Base-by-base conservation (phyloP, 768 basidiomycete genomes). In the Naganishia vishniacii region DNA sequence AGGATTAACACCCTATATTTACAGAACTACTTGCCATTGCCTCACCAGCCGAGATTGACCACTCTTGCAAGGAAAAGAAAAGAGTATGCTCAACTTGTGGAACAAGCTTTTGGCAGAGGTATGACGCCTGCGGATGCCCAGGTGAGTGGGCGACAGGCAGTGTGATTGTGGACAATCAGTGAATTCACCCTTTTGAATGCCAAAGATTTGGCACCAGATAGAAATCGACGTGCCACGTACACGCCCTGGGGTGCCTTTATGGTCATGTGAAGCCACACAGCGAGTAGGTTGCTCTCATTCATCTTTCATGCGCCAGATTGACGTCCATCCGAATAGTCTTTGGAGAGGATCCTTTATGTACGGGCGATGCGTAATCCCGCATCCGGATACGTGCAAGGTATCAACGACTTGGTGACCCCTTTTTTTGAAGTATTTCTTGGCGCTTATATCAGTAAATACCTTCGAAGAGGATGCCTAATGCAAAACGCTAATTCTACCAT, bases 321-420 rank as follows among this genome's bases (percentile, higher is more conserved):
- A 44, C n/a, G 11, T 15, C 5, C n/a, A 44, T 44, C n/a, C 26
- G 16, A 25, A 7, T 78, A 94, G 91, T 86, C 89, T 71, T 80
- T 99, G 42, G 95, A 98, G 78, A 83, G 92, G 56, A 91, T 99
- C 65, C 80, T 99, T 32, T 99, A 98, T 70, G 93, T 99, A 18
- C 98, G 95, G 94, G 95, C 95, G 13, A 95, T 98, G 72, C 85
- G 95, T 68, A 95, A 98, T 80, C 95, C 95, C 0, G 94, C 95
- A 4, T 92, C 89, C 65, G 95, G 95, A 11, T 98, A 99, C 77
- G 95, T 99, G 5, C 95, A 99, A 78, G 95, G 95, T 26, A 99
- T 99, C 78, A 98, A 99, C 77, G 95, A 99, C 76, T 86, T 99
- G 37, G 95, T 86, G 1, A 94, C 91, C 3, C 95, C 95, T 0